Conservation (phyloP, 495 filamentous ascomycete genomes). For the Opeltia flavorubescens region DNA sequence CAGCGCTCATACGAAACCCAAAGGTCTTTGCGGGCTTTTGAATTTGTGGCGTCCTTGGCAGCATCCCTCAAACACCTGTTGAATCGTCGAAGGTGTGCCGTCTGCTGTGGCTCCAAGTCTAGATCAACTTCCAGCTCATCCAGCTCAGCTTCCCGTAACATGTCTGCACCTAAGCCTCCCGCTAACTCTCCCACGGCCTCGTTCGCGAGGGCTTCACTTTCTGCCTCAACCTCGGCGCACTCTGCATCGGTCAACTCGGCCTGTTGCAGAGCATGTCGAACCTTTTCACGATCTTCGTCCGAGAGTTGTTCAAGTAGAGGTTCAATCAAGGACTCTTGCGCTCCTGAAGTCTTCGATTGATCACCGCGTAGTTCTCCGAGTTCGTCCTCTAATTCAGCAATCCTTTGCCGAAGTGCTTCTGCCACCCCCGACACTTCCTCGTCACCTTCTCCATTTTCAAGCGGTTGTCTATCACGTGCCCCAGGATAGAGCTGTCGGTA, state of each 20-base stretch:
- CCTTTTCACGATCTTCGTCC: conserved; percentile 22
- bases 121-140: conserved; percentile 13
- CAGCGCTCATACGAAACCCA: conserved; percentile 30
- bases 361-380: conserved; percentile 32
- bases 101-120: conserved; percentile 13
- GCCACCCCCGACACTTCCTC: conserved; percentile 35
- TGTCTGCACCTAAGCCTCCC: not conserved
- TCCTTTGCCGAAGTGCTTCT: conserved; percentile 29
- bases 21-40: conserved; percentile 16
- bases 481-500: conserved; percentile 14
- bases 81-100: conserved; percentile 12
- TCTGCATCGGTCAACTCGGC: conserved; percentile 17
- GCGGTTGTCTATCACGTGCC: conserved; percentile 18
- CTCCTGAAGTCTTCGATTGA: not conserved
- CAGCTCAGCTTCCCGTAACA: conserved; percentile 18
- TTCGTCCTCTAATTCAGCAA: conserved; percentile 39
- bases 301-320: conserved; percentile 26
- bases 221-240: conserved; percentile 6
- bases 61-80: conserved; percentile 15
- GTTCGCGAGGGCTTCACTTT: conserved; percentile 7
- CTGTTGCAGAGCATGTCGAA: conserved; percentile 4
- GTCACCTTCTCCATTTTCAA: conserved; percentile 38
- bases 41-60: conserved; percentile 6
- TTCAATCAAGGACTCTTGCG: conserved; percentile 14
- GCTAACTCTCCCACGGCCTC: conserved; percentile 8